Base-by-base conservation (phyloP, 2,329 filamentous ascomycete species). In the Sclerotinia borealis region DNA sequence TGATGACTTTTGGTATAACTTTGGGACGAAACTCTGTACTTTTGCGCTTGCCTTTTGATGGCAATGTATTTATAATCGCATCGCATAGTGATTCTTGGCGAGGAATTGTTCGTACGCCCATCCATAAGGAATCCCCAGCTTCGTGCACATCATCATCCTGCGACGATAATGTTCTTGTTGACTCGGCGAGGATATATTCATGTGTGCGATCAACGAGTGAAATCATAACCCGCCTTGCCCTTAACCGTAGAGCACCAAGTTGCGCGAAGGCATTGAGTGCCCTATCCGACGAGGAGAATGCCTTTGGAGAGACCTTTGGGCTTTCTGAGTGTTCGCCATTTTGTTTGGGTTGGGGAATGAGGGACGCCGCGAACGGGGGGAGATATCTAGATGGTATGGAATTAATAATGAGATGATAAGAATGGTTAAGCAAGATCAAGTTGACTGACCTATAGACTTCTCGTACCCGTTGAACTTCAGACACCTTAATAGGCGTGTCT, bases 221-320 rank as follows among this genome's bases (percentile, higher is more conserved):
- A 27, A 83, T 76, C 67, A 83, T 76, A 50, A 74, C 77, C 27
- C 81, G 76, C 63, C 79, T 77, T 27, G 77, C 76, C 27, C 76
- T 72, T 52, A 84, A 72, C 0, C 80, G 76, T 13, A 83, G 72
- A 0, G 81, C 77, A 13, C 77, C 78, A 19, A 84, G 74, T 70
- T 84, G 82, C 1, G 81, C 73, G 60, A 78, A 76, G 2, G 77
- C 76, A 15, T 76, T 75, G 22, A 82, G 75, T 31, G 76, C 76
- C 2, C 77, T 78, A 68, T 79, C 76, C 73, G 17, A 78, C 75
- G 72, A 78, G 29, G 67, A 66, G 22, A 43, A 45, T 15, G 59
- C 48, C 49, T 55, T 61, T 3, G 39, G 39, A 1, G 8, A 45
- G 13, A 17, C 8, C 7, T 34, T 34, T 19, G 52, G 8, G 15